Evolutionary conservation across 2,329 filamentous ascomycete species (phyloP), one percentile per base, ranked within the genome.

Genomic region (Monosporascus sp.): DNA sequence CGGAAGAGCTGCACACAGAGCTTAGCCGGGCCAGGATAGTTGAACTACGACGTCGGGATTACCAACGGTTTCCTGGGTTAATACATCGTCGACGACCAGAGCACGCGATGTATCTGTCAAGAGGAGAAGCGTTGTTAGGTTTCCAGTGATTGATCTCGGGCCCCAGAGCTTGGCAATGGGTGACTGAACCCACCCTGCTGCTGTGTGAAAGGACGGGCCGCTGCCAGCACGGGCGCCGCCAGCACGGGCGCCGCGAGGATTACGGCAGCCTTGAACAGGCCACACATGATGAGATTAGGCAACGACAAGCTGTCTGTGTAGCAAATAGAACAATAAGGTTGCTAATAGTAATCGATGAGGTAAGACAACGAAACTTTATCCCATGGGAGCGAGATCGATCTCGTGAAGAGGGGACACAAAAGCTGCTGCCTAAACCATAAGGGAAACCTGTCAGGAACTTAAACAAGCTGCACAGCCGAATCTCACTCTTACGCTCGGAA

Each of bases 171-270:
- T 20, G 17, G 38, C 38, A 20, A 41, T n/a, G 38, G 24, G 36
- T 11, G 49, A 45, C 34, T 46, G n/a, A 50, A 41, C 54, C 62
- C 44, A 57, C 51, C 49, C 36, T 57, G 49, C 36, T 57, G 49
- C 39, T 54, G 50, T 54, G 45, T 53, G 7, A 54, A 51, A 24
- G 62, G 56, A 53, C 65, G 61, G 51, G 65, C 64, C 44, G 60
- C 59, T 34, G 62, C 66, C 61, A 74, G 62, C 62, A 63, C 65
- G 58, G 70, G 68, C 59, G 65, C 68, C 61, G 67, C 53, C 61
- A 74, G 62, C 62, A 63, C 65, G 58, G 70, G 68, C 59, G 65
- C 68, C 61, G 67, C 53, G 49, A 72, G 55, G 58, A 72, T 60
- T 52, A 65, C 63, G 55, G 65, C 67, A 54, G 64, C 64, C 65